A percentile compares a stretch with the other conserved stretches of the same genome.
These are phyloP conservation scores for Talaromyces liani DNA, from an alignment of 495 filamentous ascomycete species.

Conservation along the genomic window DNA sequence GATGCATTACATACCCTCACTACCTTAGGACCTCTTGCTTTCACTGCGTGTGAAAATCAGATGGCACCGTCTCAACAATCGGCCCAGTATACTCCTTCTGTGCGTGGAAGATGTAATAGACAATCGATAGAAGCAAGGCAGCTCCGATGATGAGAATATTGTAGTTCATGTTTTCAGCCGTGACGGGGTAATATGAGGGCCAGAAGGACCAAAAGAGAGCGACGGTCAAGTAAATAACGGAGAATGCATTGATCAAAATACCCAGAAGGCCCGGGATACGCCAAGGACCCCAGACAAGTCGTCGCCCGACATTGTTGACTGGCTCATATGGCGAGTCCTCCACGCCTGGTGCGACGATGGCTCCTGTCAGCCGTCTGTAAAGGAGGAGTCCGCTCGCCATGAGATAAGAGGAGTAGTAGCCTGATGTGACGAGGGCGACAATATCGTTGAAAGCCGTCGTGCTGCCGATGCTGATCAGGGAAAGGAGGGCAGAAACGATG, in stretches of 20 bases:
- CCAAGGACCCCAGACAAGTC: constrained; percentile 33
- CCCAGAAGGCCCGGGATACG: constrained; percentile 30
- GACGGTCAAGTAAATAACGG: constrained; percentile 26
- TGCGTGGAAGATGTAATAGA: constrained; percentile 29
- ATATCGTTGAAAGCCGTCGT: too few relatives aligned
- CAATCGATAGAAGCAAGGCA: constrained; percentile 22
- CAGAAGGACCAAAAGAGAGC: constrained; percentile 39
- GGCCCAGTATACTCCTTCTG: constrained; percentile 31
- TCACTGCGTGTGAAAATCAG: neutral
- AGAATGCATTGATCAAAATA: constrained; percentile 30
- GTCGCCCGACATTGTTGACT: constrained; percentile 3
- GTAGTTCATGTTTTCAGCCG: constrained; percentile 38
- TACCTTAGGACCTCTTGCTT: too few relatives aligned
- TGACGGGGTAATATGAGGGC: constrained; percentile 28
- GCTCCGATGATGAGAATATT: constrained; percentile 28
- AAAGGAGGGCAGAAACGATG: too few relatives aligned
- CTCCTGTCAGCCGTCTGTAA: too few relatives aligned
- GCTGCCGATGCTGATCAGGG: too few relatives aligned
- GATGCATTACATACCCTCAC: too few relatives aligned
- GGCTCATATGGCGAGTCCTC: neutral
- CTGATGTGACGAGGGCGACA: too few relatives aligned
- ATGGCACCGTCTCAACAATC: constrained; percentile 27
- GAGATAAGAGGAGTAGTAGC: too few relatives aligned
- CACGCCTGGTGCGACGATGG: too few relatives aligned
- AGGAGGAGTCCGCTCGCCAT: too few relatives aligned